Conservation (phyloP, 192 early-diverging fungal species). For the Phycomyces nitens region DNA sequence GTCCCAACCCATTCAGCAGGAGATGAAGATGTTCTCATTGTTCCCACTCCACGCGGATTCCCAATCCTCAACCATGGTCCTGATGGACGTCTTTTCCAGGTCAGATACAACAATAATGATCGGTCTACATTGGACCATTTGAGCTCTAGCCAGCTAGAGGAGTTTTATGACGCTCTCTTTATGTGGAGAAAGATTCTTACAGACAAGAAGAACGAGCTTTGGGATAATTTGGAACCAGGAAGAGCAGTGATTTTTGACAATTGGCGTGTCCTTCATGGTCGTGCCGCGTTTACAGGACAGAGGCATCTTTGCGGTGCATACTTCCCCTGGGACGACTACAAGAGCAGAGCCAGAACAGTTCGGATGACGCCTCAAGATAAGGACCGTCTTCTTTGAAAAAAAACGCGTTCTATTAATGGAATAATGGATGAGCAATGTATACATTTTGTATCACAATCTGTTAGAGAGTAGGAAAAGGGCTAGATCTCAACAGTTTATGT, state of each 20-base stretch:
- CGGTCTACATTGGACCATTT: conserved; percentile 58
- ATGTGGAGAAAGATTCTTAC: conserved; percentile 63
- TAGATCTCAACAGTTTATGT: too few species aligned
- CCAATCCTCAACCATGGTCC: conserved; percentile 69
- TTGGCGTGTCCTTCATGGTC: conserved; percentile 78
- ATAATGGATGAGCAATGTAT: not conserved
- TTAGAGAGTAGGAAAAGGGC: too few species aligned
- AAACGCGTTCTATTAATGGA: not conserved
- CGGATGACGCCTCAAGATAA: conserved; percentile 26
- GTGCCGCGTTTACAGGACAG: conserved; percentile 68
- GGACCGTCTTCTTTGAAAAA: conserved; percentile 20
- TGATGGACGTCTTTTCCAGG: conserved; percentile 53
- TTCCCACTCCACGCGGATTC: conserved; percentile 52
- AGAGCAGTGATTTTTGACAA: conserved; percentile 77
- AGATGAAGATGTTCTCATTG: conserved; percentile 59
- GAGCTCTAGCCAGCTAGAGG: conserved; percentile 40
- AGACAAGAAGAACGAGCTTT: conserved; percentile 56
- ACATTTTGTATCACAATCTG: too few species aligned
- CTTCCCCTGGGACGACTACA: conserved; percentile 74
- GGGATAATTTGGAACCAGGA: conserved; percentile 66
- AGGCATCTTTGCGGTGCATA: conserved; percentile 69
- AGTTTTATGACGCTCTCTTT: conserved; percentile 68
- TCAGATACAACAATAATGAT: conserved; percentile 86
- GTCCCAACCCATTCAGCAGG: conserved; percentile 75
- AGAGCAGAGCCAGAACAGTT: conserved; percentile 37